Percentiles rank a stretch among this genome's conserved stretches.
Conservation (phyloP, 352 stramenopile genomes). For the Phytopythium aichiense region DNA sequence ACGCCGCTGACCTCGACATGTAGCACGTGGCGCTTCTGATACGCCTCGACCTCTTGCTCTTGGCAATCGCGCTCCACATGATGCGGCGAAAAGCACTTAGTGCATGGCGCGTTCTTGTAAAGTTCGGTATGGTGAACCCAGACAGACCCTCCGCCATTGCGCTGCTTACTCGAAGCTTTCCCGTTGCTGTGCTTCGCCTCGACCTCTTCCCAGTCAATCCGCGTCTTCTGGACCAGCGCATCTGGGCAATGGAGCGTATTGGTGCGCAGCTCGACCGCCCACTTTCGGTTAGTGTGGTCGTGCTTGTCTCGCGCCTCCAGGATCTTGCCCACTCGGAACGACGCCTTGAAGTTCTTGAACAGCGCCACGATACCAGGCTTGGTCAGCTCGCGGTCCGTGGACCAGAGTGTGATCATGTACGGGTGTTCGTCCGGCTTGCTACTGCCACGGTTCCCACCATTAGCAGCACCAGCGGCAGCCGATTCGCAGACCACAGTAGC, state of each 20-base stretch:
- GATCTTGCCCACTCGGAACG: slow-evolving; percentile 33
- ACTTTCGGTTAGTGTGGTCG: slow-evolving; percentile 17
- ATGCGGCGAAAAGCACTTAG: slow-evolving; percentile 27
- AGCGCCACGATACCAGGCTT: slow-evolving; percentile 24
- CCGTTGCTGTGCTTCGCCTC: slow-evolving; percentile 9
- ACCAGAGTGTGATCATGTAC: slow-evolving; percentile 32
- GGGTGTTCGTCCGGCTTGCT: slow-evolving; percentile 20
- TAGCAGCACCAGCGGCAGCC: slow-evolving; percentile 14
- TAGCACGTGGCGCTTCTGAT: slow-evolving; percentile 18
- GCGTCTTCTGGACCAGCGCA: slow-evolving; percentile 24
- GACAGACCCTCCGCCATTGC: slow-evolving; percentile 12
- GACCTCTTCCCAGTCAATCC: slow-evolving; percentile 33
- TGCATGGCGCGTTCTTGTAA: slow-evolving; percentile 29
- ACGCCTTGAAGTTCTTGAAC: slow-evolving; percentile 31
- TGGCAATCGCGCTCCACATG: slow-evolving; percentile 12
- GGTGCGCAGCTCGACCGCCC: slow-evolving; percentile 31
- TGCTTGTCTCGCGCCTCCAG: slow-evolving; percentile 3
- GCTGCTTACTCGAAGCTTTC: slow-evolving; percentile 1
- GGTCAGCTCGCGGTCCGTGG: slow-evolving; percentile 29
- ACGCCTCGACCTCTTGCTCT: background rate
- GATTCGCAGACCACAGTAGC: slow-evolving; percentile 26
- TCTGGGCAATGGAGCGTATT: slow-evolving; percentile 25
- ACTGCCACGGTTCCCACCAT: slow-evolving; percentile 8
- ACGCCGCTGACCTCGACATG: slow-evolving; percentile 12
- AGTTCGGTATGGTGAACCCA: slow-evolving; percentile 49